phyloP scores from a whole-genome alignment of 1,284 basidiomycete species.

The Heterobasidion irregulare region DNA sequence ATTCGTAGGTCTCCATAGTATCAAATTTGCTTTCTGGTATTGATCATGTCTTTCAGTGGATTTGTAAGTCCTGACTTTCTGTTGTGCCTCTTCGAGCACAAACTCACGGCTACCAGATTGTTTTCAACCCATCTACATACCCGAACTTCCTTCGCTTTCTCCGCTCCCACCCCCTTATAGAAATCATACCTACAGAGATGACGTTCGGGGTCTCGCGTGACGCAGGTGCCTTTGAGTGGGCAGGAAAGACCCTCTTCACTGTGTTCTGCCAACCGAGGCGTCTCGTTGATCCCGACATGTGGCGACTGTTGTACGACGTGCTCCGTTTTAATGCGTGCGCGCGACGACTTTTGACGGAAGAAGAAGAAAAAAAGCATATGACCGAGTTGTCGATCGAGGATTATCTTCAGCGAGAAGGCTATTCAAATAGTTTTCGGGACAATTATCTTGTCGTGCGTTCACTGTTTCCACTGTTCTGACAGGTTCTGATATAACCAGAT shows the following conservation, averaged over 20 bases:
- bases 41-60: slow-evolving; percentile 26
- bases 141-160: slow-evolving; percentile 79
- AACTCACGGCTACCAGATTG: slow-evolving; percentile 39
- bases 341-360: slow-evolving; percentile 27
- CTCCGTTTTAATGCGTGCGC: slow-evolving; percentile 72
- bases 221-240: slow-evolving; percentile 66
- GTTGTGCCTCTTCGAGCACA: neutral
- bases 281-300: slow-evolving; percentile 60
- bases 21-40: slow-evolving; percentile 3
- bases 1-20: slow-evolving; percentile 44
- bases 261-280: slow-evolving; percentile 63
- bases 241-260: slow-evolving; percentile 50
- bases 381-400: slow-evolving; percentile 54
- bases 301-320: slow-evolving; percentile 74
- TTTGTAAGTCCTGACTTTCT: slow-evolving; percentile 31
- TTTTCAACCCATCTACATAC: slow-evolving; percentile 73
- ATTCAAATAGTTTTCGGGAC: slow-evolving; percentile 62
- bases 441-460: slow-evolving; percentile 71
- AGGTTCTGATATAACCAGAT: slow-evolving; percentile 4
- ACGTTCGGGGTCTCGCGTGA: slow-evolving; percentile 74
- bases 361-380: slow-evolving; percentile 8
- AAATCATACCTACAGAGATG: slow-evolving; percentile 62
- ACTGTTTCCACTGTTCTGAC: neutral
- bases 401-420: slow-evolving; percentile 61
- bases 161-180: slow-evolving; percentile 37